Evolutionary conservation across 257 asterid genomes (phyloP), one percentile per base, ranked within the genome.

Genomic region (Solanum etuberosum): DNA sequence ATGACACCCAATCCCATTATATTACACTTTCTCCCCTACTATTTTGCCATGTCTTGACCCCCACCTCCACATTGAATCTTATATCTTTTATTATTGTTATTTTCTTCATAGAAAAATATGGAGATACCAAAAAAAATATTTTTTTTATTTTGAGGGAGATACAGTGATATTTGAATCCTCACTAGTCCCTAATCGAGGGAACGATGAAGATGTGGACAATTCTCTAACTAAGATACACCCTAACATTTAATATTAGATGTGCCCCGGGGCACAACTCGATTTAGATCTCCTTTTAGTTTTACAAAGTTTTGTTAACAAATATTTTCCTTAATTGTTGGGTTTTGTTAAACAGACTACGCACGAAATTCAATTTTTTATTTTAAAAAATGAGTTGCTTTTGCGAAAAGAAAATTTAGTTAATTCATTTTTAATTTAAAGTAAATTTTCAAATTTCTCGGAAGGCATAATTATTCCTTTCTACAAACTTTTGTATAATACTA

Each of bases 1-100:
- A 38, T 91, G 90, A 91, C 94, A 93, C 93, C 90, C 90, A 91
- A 88, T 89, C 86, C 92, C 92, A 90, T 90, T 51, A 51, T 13
- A 46, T 14, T 87, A 25, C 35, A 82, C 63, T 21, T 61, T 85
- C 5, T 65, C 5, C 73, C 63, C 63, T 88, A 88, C 63, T 38
- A 78, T 42, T 77, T 77, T 14, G 20, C 27, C 37, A 25, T 14
- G 9, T 77, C 83, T 76, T 27, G 4, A n/a, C 29, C 57, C 32
- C 7, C 29, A 31, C 29, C n/a, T 23, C 31, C 68, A 59, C 29
- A 77, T 14, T 77, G 1, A 40, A 77, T 32, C 37, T 77, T 12
- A n/a, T 11, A 77, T 4, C n/a, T n/a, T 7, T 42, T 37, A 37
- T 70, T 31, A 3, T 70, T 43, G 3, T 23, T n/a, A 10, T 25